Conservation (phyloP, 1,139 yeast genomes). For the Candida sanyaensis region DNA sequence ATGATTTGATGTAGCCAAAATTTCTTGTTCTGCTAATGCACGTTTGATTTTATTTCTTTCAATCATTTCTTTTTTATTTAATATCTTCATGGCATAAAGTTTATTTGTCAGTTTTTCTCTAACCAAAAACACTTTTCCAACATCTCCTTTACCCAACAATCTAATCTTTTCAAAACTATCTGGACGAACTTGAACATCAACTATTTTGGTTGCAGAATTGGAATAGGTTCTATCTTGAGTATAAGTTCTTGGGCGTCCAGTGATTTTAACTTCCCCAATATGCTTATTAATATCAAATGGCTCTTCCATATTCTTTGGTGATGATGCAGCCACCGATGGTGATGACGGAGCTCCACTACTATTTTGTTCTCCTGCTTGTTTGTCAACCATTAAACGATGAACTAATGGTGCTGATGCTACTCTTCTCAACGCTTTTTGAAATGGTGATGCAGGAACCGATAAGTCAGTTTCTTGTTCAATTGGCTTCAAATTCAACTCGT, state of each 20-base stretch:
- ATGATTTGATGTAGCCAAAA: conserved; percentile 91
- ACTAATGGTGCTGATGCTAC: conserved; percentile 84
- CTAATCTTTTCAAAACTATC: conserved; percentile 86
- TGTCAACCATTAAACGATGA: conserved; percentile 35
- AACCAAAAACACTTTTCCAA: conserved; percentile 92
- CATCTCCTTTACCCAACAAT: conserved; percentile 94
- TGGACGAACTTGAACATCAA: conserved; percentile 82
- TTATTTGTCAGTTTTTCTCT: conserved; percentile 75
- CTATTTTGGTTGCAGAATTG: conserved; percentile 67
- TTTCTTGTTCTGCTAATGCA: conserved; percentile 95
- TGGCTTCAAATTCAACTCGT: conserved; percentile 9
- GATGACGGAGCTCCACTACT: conserved; percentile 3
- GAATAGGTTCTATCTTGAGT: conserved; percentile 69
- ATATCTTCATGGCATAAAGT: conserved; percentile 89
- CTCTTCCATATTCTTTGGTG: conserved; percentile 6
- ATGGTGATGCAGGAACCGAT: conserved; percentile 28
- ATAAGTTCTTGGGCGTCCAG: conserved; percentile 50
- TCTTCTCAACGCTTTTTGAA: conserved; percentile 61
- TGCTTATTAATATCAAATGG: conserved; percentile 49
- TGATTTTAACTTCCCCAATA: conserved; percentile 53
- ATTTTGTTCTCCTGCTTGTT: conserved; percentile 6
- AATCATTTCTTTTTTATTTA: conserved; percentile 91
- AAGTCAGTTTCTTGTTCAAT: conserved; percentile 9
- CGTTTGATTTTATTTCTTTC: conserved; percentile 92
- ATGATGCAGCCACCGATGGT: conserved; percentile 4